Evolutionary conservation across 2,329 filamentous ascomycete species (phyloP).

Genomic region (Diplodia sapinea): DNA sequence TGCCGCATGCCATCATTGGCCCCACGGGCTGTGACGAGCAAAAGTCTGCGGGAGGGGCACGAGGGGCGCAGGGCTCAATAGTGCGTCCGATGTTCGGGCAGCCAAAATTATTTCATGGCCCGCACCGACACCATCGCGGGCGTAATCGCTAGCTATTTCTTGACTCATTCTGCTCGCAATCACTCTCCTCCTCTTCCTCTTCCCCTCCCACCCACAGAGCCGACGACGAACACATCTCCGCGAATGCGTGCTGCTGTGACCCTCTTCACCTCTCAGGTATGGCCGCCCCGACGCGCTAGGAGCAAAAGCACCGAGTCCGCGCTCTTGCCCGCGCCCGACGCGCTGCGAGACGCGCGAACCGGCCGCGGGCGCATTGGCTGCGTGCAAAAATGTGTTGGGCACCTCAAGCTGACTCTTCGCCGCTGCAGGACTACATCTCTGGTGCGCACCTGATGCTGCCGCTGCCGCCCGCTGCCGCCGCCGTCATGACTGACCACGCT

Average conservation of each 20-base stretch:
- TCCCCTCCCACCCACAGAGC: constrained; percentile 17
- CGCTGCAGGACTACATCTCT: constrained; percentile 67
- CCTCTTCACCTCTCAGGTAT: constrained; percentile 61
- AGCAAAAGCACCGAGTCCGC: constrained; percentile 17
- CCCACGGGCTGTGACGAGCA: constrained; percentile 25
- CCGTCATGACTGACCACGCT: constrained; percentile 36
- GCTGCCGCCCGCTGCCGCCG: no score
- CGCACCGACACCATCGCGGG: constrained; percentile 22
- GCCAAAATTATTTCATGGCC: constrained; percentile 26
- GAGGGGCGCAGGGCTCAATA: constrained; percentile 11
- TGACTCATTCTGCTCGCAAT: constrained; percentile 13
- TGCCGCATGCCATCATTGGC: constrained; percentile 24
- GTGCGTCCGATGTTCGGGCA: constrained; percentile 27
- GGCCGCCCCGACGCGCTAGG: constrained; percentile 37
- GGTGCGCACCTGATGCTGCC: constrained; percentile 49
- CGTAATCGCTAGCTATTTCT: constrained; percentile 26
- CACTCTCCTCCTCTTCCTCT: background rate
- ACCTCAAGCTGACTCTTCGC: constrained; percentile 43
- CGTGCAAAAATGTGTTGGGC: constrained; percentile 22
- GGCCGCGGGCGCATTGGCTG: background rate
- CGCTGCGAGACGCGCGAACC: constrained; percentile 1
- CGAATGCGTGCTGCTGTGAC: constrained; percentile 58
- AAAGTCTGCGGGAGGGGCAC: constrained; percentile 28
- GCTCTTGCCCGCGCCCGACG: constrained; percentile 9
- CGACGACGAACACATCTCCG: constrained; percentile 27